Conservation (phyloP, 1,139 yeast genomes). For the Candida sp. region DNA sequence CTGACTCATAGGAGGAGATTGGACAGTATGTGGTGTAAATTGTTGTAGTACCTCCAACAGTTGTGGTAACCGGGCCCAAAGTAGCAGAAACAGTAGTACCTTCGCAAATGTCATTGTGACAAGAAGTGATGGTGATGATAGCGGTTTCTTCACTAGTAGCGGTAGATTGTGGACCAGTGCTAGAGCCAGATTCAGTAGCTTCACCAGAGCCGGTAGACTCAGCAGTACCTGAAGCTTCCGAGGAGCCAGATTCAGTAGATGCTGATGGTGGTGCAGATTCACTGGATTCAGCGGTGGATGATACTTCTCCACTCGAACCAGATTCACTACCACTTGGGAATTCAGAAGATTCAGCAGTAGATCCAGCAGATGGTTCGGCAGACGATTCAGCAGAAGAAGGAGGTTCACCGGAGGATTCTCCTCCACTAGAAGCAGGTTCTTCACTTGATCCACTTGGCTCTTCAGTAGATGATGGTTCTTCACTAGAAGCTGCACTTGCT, state of each 20-base stretch:
- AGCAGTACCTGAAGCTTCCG: too few species aligned
- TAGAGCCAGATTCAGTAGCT: constrained; percentile 14
- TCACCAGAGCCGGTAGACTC: neutral
- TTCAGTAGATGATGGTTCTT: too few species aligned
- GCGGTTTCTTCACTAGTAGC: constrained; percentile 8
- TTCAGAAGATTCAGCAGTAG: neutral
- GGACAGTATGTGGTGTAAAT: constrained; percentile 22
- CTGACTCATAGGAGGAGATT: constrained; percentile 25
- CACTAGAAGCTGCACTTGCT: too few species aligned
- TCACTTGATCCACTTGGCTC: too few species aligned
- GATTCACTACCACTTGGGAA: neutral
- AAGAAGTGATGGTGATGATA: constrained; percentile 9
- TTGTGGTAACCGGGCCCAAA: constrained; percentile 28
- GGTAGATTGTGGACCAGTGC: constrained; percentile 2
- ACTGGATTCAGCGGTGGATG: too few species aligned
- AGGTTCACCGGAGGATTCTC: neutral
- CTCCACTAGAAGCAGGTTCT: neutral
- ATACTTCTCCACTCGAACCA: neutral
- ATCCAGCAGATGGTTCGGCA: neutral
- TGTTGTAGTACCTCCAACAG: constrained; percentile 23
- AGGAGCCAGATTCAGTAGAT: too few species aligned
- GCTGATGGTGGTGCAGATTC: too few species aligned
- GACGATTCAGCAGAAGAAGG: too few species aligned
- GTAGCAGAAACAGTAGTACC: constrained; percentile 15
- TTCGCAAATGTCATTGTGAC: constrained; percentile 29